Base-by-base conservation (phyloP, 306 rosid genomes). In the Prosopis cineraria region DNA sequence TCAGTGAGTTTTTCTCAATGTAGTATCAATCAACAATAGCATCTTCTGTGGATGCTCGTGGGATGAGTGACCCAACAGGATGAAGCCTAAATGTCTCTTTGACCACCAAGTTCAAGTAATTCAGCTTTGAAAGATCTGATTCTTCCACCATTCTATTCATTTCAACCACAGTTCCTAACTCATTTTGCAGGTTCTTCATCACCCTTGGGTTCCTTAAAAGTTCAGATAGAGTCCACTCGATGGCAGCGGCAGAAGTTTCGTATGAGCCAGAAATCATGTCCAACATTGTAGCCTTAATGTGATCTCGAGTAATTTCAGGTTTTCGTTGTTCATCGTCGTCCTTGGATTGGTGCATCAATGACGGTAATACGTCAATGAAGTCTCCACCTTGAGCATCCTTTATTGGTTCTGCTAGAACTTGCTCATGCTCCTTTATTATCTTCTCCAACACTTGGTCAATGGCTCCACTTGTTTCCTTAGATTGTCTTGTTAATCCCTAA, bases 201-300 rank as follows among this genome's bases (percentile, higher is more conserved):
- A 79, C 82, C n/a, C 53, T 68, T 3, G 85, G 85, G 75, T 88
- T 74, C 36, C 59, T 79, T 1, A 81, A 2, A 4, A 88, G 87
- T 33, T 84, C 87, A 0, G 92, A 71, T 3, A 88, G 33, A 11
- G 47, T 72, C 92, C 88, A 88, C 13, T 70, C 74, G 0, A 83
- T 43, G 0, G 30, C 14, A 0, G 20, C 43, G 0, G 79, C 37
- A 56, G 76, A 5, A 20, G 29, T 24, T 7, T 13, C 19, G 34
- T 48, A 25, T 55, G 85, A 68, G 6, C 14, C 90, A 0, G 10
- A 8, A 9, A 88, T 53, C 83, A 90, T 78, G 43, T 82, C 83
- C 1, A 82, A 0, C 19, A 78, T 1, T 41, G 83, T 45, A 39
- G 86, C 90, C 73, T 89, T 89, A 70, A 81, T 86, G 58, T 80